Conservation (phyloP, 345 rosid species). For the Cardiospermum halicacabum region DNA sequence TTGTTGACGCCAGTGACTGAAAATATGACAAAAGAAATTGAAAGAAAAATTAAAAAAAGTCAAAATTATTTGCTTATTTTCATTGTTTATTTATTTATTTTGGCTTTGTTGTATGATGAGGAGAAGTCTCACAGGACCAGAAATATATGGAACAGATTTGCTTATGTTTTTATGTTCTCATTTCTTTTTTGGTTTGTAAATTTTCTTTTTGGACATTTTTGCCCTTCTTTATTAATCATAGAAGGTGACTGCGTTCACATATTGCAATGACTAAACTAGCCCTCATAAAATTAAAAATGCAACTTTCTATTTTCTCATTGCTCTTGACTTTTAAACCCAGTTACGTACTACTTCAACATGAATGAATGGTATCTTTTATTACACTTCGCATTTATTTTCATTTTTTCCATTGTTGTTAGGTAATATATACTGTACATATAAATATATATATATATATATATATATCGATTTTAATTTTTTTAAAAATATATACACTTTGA, state of each 20-base stretch:
- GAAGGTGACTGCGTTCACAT: background rate
- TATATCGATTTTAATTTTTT: too few species aligned
- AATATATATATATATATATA: too few species aligned
- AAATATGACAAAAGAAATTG: background rate
- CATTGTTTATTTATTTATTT: background rate
- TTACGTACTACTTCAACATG: too few species aligned
- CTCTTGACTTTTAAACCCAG: background rate
- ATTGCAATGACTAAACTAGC: background rate
- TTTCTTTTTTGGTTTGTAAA: too few species aligned
- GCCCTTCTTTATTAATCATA: conserved; percentile 3
- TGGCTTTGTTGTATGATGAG: background rate
- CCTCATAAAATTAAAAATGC: background rate
- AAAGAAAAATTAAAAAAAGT: background rate
- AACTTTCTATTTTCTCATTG: background rate
- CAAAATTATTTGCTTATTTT: background rate
- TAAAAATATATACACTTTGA: too few species aligned
- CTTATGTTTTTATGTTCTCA: background rate
- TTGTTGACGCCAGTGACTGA: conserved; percentile 17
- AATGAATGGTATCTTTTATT: too few species aligned
- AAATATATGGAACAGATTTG: conserved; percentile 2
- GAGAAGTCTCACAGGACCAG: conserved; percentile 13
- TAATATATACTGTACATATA: too few species aligned
- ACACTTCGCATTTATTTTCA: too few species aligned
- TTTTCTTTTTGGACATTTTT: conserved; percentile 7
- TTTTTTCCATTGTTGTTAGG: too few species aligned